Conservation (phyloP, 495 filamentous ascomycete genomes). For the Neurospora terricola region DNA sequence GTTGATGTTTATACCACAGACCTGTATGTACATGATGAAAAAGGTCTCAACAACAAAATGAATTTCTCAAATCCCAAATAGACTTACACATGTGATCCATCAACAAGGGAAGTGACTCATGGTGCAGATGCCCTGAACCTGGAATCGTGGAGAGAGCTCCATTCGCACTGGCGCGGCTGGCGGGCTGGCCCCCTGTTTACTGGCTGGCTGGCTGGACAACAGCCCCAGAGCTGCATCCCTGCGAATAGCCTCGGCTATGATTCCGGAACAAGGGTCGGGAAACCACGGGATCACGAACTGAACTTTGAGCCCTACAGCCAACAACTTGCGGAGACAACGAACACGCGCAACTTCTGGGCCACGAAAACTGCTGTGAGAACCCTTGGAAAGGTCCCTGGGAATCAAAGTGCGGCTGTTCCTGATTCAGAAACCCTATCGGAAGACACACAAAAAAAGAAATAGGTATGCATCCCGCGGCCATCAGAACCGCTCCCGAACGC, state of each 20-base stretch:
- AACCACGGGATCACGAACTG: constrained; percentile 1
- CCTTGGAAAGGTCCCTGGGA: not conserved
- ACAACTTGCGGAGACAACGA: not conserved
- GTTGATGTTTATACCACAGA: not conserved
- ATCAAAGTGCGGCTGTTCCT: not conserved
- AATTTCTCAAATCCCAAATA: not conserved
- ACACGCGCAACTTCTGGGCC: not conserved
- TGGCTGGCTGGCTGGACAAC: not conserved
- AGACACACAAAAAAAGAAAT: not conserved
- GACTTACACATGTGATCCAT: not conserved
- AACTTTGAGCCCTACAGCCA: not conserved
- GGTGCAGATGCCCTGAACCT: not conserved
- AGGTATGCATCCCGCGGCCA: not conserved
- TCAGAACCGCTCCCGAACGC: not conserved
- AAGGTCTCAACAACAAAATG: not conserved
- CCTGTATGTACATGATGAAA: not conserved
- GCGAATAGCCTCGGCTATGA: constrained; percentile 1
- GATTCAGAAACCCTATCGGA: not conserved
- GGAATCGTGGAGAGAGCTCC: not conserved
- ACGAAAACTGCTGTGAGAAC: not conserved
- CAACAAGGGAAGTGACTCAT: not conserved
- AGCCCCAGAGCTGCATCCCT: not conserved
- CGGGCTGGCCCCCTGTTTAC: not conserved
- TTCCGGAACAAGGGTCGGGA: constrained; percentile 1
- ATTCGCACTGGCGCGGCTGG: not conserved